Evolutionary conservation across 495 filamentous ascomycete species (phyloP), one percentile per base, ranked within the genome.

Genomic region (Aspergillus mulundensis): DNA sequence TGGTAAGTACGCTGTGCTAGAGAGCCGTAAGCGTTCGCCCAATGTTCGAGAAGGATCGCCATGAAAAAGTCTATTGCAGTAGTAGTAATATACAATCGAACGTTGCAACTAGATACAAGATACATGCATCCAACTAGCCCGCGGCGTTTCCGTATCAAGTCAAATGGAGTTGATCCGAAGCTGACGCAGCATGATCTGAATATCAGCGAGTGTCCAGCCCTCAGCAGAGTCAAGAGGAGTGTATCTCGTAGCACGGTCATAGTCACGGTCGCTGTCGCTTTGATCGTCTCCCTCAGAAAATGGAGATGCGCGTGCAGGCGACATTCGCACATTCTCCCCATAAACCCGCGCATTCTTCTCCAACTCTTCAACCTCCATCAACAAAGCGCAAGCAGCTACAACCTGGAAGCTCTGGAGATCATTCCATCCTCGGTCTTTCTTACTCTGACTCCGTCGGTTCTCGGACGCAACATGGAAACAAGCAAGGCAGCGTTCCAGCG

Each of bases 401-500:
- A 50, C 39, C 38, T 19, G 46, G 46, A 57, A 57, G 42, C 54
- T 57, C 18, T 44, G 2, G 1, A 57, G 25, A 0, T 36, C 46
- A n/a, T 24, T 7, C 46, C 36, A 50, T n/a, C 28, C 20, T 1
- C 21, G n/a, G 8, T 46, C 46, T n/a, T 39, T 16, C 10, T 23
- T 38, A 20, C 36, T 19, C 2, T 20, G 38, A 23, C 16, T 3
- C 7, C 21, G 15, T 16, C 53, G 32, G 11, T 18, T 23, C 30
- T 58, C 56, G 16, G 30, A 20, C 0, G 49, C 63, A 21, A 54
- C 45, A 46, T 61, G 54, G 12, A 60, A 39, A 20, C 63, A 62
- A 8, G 63, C 60, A 8, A 66, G 49, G 46, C 60, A 63, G 2
- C 59, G 44, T 40, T 58, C 55, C 11, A 66, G 16, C 0, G 57